phyloP scores from a whole-genome alignment of 2,329 filamentous ascomycete genomes.

The Sporothrix globosa region DNA sequence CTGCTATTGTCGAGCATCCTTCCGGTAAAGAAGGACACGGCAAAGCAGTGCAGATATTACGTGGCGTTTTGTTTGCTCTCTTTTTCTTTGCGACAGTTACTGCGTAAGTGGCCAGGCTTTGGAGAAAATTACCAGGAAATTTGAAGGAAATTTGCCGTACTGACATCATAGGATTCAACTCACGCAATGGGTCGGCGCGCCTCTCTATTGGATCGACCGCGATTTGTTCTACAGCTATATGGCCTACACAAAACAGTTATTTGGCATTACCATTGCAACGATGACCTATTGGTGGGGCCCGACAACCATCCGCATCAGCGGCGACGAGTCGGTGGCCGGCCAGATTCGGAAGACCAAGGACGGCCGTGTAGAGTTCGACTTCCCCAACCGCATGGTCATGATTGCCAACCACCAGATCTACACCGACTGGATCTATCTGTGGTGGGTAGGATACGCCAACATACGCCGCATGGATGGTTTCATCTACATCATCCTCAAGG shows the following conservation, averaged over 20 bases:
- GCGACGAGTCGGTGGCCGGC: conserved; percentile 75
- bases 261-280: conserved; percentile 75
- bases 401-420: conserved; percentile 91
- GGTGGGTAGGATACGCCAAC: conserved; percentile 89
- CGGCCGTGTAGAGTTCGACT: conserved; percentile 75
- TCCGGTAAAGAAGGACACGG: conserved; percentile 61
- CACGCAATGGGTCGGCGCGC: conserved; percentile 75
- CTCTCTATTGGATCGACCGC: conserved; percentile 74
- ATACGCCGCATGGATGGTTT: conserved; percentile 76
- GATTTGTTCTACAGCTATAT: conserved; percentile 85
- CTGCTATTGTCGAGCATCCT: conserved; percentile 48
- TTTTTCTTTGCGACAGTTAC: conserved; percentile 58
- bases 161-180: conserved; percentile 59
- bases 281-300: conserved; percentile 89
- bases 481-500: conserved; percentile 88
- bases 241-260: conserved; percentile 82
- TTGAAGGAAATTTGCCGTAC: not conserved
- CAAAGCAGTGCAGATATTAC: conserved; percentile 53
- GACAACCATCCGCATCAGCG: conserved; percentile 79
- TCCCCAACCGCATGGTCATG: conserved; percentile 78
- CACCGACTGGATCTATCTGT: conserved; percentile 89
- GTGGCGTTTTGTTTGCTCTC: conserved; percentile 55
- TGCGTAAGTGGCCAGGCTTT: conserved; percentile 48
- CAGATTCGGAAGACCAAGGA: conserved; percentile 72
- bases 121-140: not conserved